A percentile compares a stretch with the other conserved stretches of the same genome.
Evolutionary conservation across 495 filamentous ascomycete genomes (phyloP).

Genomic region (Letharia lupina): DNA sequence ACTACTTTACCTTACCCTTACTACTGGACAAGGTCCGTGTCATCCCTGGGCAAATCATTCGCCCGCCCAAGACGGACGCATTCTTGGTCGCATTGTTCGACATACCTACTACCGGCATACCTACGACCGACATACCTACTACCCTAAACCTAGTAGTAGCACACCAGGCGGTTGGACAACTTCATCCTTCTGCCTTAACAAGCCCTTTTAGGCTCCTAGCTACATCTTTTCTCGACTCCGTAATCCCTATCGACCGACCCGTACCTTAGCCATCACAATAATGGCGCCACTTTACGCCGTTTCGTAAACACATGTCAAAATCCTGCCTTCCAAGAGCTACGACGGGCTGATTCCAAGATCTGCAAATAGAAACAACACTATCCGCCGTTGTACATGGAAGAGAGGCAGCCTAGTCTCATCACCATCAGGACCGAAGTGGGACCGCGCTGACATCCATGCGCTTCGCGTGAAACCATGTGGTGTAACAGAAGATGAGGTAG

Average conservation of each 20-base stretch:
- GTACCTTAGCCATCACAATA: too few species aligned
- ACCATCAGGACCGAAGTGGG: not conserved
- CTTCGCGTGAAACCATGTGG: not conserved
- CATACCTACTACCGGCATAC: too few species aligned
- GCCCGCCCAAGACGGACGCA: conserved; percentile 1
- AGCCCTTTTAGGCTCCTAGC: too few species aligned
- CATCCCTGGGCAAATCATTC: conserved; percentile 12
- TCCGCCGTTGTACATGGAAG: not conserved
- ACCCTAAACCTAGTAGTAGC: not conserved
- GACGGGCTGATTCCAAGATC: not conserved
- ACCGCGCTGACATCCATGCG: not conserved
- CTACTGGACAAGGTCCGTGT: not conserved
- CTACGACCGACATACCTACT: too few species aligned
- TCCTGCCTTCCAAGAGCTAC: not conserved
- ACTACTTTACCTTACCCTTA: too few species aligned
- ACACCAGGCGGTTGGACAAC: not conserved
- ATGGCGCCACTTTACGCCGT: not conserved
- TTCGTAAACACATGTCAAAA: not conserved
- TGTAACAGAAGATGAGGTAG: not conserved
- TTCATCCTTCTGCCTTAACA: not conserved
- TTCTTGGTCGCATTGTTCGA: too few species aligned
- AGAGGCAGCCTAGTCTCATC: not conserved
- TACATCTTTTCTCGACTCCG: too few species aligned
- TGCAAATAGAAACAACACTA: not conserved
- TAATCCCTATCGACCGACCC: too few species aligned